These are phyloP conservation scores for Solanum hybrid DNA, from an alignment of 305 asterid species.

Conservation along the genomic window DNA sequence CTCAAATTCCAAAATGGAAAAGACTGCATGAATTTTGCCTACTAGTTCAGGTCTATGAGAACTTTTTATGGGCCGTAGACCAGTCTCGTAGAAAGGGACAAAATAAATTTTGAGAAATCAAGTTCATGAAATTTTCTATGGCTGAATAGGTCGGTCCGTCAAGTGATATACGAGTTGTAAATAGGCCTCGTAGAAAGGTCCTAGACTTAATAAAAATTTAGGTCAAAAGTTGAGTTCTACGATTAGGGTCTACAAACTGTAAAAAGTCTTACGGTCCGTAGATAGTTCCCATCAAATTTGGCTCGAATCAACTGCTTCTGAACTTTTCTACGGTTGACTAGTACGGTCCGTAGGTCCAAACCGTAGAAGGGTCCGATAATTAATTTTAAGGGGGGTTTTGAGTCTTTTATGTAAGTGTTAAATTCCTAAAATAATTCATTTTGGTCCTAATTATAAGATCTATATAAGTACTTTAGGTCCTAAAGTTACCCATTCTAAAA, in stretches of 20 bases:
- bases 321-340: not conserved
- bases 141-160: not conserved
- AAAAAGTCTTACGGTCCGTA: not conserved
- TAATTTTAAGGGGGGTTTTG: not conserved
- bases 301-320: not conserved
- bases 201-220: too few relatives aligned
- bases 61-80: not conserved
- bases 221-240: not conserved
- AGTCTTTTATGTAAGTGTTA: not conserved
- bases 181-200: not conserved
- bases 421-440: not conserved
- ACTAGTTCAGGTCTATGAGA: not conserved
- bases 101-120: too few relatives aligned
- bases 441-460: not conserved
- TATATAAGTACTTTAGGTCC: not conserved
- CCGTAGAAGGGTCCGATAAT: not conserved
- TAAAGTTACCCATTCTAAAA: not conserved
- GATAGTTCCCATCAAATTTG: not conserved
- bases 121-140: not conserved
- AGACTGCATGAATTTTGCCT: not conserved
- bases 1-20: too few relatives aligned
- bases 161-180: not conserved
- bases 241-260: not conserved
- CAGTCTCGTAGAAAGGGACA: not conserved
- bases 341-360: not conserved